These are phyloP conservation scores for Epichloe typhina DNA, from an alignment of 2,329 filamentous ascomycete genomes.

Conservation along the genomic window DNA sequence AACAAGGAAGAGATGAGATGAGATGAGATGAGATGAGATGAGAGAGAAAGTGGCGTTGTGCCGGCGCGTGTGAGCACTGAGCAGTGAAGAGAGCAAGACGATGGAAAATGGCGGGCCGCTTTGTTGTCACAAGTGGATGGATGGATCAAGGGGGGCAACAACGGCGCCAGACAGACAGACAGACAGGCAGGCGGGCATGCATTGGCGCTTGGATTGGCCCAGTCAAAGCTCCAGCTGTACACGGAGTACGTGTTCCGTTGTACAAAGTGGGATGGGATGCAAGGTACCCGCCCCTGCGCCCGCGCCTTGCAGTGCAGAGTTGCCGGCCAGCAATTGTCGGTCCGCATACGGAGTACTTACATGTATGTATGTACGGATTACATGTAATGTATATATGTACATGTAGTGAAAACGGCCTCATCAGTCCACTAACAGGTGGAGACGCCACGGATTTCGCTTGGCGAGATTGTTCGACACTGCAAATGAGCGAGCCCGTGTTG, in stretches of 20 bases:
- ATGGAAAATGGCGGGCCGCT: background rate
- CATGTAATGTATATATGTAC: no score
- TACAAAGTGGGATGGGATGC: background rate
- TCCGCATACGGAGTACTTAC: background rate
- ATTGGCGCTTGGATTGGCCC: background rate
- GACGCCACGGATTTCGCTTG: background rate
- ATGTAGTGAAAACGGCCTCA: no score
- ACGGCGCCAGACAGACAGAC: no score
- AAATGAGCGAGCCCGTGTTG: no score
- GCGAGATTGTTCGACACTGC: background rate
- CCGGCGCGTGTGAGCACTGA: no score
- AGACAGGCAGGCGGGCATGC: background rate
- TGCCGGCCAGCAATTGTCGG: background rate
- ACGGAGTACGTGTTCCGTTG: no score
- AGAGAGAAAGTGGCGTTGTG: no score
- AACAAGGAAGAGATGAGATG: background rate
- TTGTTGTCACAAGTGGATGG: background rate
- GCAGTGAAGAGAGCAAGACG: background rate
- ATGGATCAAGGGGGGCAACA: background rate
- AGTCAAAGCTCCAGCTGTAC: background rate
- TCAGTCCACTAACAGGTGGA: background rate
- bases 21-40: no score
- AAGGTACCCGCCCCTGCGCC: conserved; percentile 4
- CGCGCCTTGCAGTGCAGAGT: background rate
- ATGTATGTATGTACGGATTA: no score